These are phyloP conservation scores for Cucurbitaria berberidis DNA, from an alignment of 2,329 filamentous ascomycete genomes.

Conservation along the genomic window DNA sequence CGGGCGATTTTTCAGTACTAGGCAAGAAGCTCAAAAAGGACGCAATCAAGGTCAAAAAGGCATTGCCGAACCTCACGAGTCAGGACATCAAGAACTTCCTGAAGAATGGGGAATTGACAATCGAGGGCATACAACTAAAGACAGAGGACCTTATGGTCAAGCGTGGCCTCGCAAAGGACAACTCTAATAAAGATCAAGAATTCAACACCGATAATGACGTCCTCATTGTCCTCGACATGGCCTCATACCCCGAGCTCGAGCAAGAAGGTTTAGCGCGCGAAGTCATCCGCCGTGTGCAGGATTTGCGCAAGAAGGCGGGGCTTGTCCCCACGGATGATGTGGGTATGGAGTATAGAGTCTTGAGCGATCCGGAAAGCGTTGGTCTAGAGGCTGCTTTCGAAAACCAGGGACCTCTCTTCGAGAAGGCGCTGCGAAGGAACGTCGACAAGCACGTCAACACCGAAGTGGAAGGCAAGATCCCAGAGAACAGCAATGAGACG, in stretches of 20 bases:
- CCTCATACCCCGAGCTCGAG: slow-evolving; percentile 81
- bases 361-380: slow-evolving; percentile 78
- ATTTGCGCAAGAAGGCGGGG: slow-evolving; percentile 90
- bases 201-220: slow-evolving; percentile 89
- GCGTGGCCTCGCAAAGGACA: slow-evolving; percentile 76
- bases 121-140: slow-evolving; percentile 84
- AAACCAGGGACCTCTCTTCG: slow-evolving; percentile 70
- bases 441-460: slow-evolving; percentile 72
- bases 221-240: slow-evolving; percentile 85
- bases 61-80: slow-evolving; percentile 77
- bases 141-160: slow-evolving; percentile 84
- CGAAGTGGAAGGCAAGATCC: slow-evolving; percentile 64
- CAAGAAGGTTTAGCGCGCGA: slow-evolving; percentile 90
- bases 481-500: slow-evolving; percentile 57
- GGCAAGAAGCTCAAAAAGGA: slow-evolving; percentile 99
- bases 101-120: slow-evolving; percentile 72
- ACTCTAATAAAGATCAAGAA: slow-evolving; percentile 75
- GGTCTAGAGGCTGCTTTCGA: slow-evolving; percentile 74
- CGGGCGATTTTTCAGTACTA: slow-evolving; percentile 89
- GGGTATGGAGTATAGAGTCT: slow-evolving; percentile 87
- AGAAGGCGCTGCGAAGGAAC: slow-evolving; percentile 78
- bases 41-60: slow-evolving; percentile 88
- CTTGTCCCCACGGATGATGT: slow-evolving; percentile 92
- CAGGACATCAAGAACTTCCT: slow-evolving; percentile 83
- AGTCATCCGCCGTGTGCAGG: slow-evolving; percentile 90